Percentiles rank a stretch among this genome's conserved stretches.
Evolutionary conservation across 2,329 filamentous ascomycete genomes (phyloP).

Genomic region (Cytospora piceae): DNA sequence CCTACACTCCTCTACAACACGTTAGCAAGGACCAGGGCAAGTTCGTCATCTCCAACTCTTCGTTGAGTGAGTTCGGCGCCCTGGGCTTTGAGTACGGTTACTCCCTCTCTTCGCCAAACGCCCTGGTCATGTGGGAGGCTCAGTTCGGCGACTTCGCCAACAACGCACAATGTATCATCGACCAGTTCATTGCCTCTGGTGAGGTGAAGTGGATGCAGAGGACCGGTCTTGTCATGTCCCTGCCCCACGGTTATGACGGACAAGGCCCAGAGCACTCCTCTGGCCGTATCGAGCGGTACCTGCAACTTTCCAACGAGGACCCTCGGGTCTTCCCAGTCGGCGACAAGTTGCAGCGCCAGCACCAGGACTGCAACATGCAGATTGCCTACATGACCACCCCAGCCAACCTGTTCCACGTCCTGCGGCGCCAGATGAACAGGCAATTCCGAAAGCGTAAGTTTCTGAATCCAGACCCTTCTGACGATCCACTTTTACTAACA

Average conservation of each 20-base stretch:
- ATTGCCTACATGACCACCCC: slow-evolving; percentile 97
- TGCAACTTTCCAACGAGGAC: slow-evolving; percentile 97
- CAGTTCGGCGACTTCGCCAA: slow-evolving; percentile 99
- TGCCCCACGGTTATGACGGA: slow-evolving; percentile 97
- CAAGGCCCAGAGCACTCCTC: slow-evolving; percentile 99
- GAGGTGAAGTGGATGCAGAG: slow-evolving; percentile 99
- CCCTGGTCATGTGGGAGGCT: slow-evolving; percentile 98
- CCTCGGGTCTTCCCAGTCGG: slow-evolving; percentile 86
- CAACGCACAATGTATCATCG: slow-evolving; percentile 98
- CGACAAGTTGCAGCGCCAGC: slow-evolving; percentile 92
- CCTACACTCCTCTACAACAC: slow-evolving; percentile 90
- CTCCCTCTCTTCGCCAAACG: slow-evolving; percentile 94
- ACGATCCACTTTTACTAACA: slow-evolving; percentile 33
- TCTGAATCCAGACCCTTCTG: slow-evolving; percentile 3
- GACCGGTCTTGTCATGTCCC: slow-evolving; percentile 92
- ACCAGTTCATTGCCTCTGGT: slow-evolving; percentile 97
- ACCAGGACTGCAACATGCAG: slow-evolving; percentile 99
- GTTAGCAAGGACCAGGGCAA: slow-evolving; percentile 89
- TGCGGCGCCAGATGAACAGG: slow-evolving; percentile 96
- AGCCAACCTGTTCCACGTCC: slow-evolving; percentile 92
- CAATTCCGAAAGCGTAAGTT: slow-evolving; percentile 97
- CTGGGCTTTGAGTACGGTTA: slow-evolving; percentile 99
- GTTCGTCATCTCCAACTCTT: slow-evolving; percentile 97
- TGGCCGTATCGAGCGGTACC: slow-evolving; percentile 93
- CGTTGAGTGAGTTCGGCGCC: slow-evolving; percentile 69